Evolutionary conservation across 192 early-diverging fungal genomes (phyloP).

Genomic region (Coemansia guatemalensis): DNA sequence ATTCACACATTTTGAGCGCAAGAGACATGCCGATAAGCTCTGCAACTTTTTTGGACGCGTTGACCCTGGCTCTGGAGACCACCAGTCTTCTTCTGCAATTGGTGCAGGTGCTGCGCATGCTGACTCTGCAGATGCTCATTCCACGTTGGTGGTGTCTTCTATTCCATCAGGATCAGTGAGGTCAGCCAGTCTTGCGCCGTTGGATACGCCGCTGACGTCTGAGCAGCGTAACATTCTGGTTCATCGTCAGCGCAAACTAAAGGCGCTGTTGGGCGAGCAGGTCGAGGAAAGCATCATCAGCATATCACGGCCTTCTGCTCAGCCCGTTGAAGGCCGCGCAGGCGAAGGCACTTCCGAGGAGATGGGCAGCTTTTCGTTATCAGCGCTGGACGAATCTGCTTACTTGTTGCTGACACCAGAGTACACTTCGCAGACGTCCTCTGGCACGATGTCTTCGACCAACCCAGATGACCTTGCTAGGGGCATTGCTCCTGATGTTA

Average conservation of each 20-base stretch:
- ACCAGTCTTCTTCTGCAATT: background rate
- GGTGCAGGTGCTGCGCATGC: background rate
- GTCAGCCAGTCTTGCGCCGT: constrained; percentile 1
- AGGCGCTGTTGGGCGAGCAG: constrained; percentile 60
- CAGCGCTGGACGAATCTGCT: constrained; percentile 6
- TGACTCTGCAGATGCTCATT: too few relatives aligned
- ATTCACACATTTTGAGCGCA: constrained; percentile 35
- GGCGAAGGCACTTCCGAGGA: background rate
- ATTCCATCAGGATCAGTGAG: constrained; percentile 19
- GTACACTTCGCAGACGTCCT: constrained; percentile 14
- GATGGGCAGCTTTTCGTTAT: background rate
- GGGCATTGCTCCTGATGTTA: constrained; percentile 3
- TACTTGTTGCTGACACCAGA: constrained; percentile 25
- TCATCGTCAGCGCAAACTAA: constrained; percentile 61
- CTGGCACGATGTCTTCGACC: background rate
- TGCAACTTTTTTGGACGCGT: constrained; percentile 56
- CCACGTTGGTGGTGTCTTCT: background rate
- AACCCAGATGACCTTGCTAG: too few relatives aligned
- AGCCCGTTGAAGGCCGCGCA: background rate
- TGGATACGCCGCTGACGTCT: constrained; percentile 35
- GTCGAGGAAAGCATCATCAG: constrained; percentile 53
- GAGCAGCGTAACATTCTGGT: constrained; percentile 61
- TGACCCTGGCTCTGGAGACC: background rate
- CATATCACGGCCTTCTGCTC: background rate
- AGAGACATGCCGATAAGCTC: constrained; percentile 53